Percentiles rank a stretch among this genome's conserved stretches.
Evolutionary conservation across 805 yeast genomes (phyloP).

Genomic region (Spathaspora sp.): DNA sequence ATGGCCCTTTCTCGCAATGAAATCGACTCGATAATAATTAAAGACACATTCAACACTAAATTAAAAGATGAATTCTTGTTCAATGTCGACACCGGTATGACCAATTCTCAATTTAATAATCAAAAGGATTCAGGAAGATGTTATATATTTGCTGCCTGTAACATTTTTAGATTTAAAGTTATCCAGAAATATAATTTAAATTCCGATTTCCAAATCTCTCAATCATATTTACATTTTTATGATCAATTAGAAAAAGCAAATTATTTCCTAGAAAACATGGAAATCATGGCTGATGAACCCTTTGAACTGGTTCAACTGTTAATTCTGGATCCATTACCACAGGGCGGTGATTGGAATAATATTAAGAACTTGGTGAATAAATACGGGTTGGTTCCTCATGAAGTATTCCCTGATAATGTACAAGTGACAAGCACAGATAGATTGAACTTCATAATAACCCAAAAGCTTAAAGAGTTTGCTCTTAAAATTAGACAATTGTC

Average conservation of each 20-base stretch:
- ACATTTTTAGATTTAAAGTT: slow-evolving; percentile 62
- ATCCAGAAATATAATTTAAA: slow-evolving; percentile 57
- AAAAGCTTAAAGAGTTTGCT: slow-evolving; percentile 73
- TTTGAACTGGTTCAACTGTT: slow-evolving; percentile 67
- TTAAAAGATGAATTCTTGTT: slow-evolving; percentile 30
- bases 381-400: slow-evolving; percentile 78
- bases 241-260: slow-evolving; percentile 86
- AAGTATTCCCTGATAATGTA: slow-evolving; percentile 65
- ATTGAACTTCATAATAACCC: slow-evolving; percentile 56
- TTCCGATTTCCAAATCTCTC: slow-evolving; percentile 64
- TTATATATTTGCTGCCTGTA: slow-evolving; percentile 85
- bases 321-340: slow-evolving; percentile 62
- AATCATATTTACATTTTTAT: slow-evolving; percentile 75
- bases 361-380: slow-evolving; percentile 70
- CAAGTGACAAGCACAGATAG: slow-evolving; percentile 50
- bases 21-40: slow-evolving; percentile 40
- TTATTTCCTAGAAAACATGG: slow-evolving; percentile 71
- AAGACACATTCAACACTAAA: slow-evolving; percentile 16
- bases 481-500: slow-evolving; percentile 56
- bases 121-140: slow-evolving; percentile 80
- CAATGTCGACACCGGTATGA: slow-evolving; percentile 31
- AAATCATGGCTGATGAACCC: slow-evolving; percentile 63
- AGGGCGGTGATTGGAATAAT: slow-evolving; percentile 91
- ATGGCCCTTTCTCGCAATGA: slow-evolving; percentile 50
- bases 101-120: slow-evolving; percentile 44